Evolutionary conservation across 139 green algal species (phyloP), one percentile per base, ranked within the genome.

Genomic region (Edaphochlamys debaryana): DNA sequence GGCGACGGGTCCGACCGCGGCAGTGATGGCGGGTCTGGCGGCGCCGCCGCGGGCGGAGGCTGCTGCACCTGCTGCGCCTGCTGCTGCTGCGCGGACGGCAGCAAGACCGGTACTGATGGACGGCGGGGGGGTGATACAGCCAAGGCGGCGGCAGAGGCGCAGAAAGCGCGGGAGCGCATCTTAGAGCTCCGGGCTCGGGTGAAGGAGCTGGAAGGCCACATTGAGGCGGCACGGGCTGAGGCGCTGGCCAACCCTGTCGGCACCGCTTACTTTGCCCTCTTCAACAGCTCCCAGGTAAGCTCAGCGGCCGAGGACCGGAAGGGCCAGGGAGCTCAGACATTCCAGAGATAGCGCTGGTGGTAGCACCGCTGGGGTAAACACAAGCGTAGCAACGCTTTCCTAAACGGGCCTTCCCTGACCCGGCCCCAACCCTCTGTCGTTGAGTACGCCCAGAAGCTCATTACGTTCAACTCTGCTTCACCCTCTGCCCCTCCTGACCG

Each of bases 231-330:
- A 41, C 75, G 75, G 37, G 62, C 17, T 19, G 0, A 36, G 29
- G 58, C n/a, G 20, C 27, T 82, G 75, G 36, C 22, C 25, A 63
- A 25, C 20, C 75, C 75, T 7, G 4, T 72, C 3, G 60, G 62
- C 23, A 50, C 41, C n/a, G 42, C 62, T 41, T 82, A 73, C 41
- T 82, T 82, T 45, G 75, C 75, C 25, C 7, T 73, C 29, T 82
- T 82, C 75, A 72, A 37, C 73, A 80, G 29, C 36, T 69, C 73
- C 29, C 52, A 69, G 73, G 73, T 69, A 2, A 22, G 54, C 7
- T 37, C 23, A 11, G 22, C 4, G 27, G 60, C 20, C 19, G 29
- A 13, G 58, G 6, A 29, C 7, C 5, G 29, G 8, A 37, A 34
- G 11, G 58, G 4, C 3, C 4, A 7, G 27, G 19, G 13, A 30